phyloP scores from a whole-genome alignment of 495 filamentous ascomycete genomes.

The Penicillium crystallinum region DNA sequence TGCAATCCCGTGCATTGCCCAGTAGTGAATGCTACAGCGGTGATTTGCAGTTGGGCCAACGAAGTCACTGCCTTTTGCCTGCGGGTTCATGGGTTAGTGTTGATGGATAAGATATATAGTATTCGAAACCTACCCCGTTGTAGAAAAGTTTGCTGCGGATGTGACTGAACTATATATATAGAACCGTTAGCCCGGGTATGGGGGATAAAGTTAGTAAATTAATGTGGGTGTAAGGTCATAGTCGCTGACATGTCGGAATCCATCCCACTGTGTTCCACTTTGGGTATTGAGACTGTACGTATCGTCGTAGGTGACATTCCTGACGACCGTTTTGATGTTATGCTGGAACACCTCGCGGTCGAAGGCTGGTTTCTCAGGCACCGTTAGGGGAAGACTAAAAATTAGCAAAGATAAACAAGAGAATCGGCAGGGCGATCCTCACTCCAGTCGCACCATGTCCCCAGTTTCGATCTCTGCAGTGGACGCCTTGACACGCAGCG shows the following conservation, averaged over 20 bases:
- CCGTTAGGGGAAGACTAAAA: slow-evolving; percentile 50
- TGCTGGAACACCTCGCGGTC: slow-evolving; percentile 48
- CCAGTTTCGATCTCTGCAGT: slow-evolving; percentile 49
- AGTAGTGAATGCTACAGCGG: slow-evolving; percentile 46
- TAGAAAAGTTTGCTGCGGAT: slow-evolving; percentile 45
- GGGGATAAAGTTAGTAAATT: not conserved
- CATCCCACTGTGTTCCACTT: slow-evolving; percentile 70
- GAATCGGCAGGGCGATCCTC: no score
- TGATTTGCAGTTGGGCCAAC: slow-evolving; percentile 39
- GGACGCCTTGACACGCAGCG: slow-evolving; percentile 47
- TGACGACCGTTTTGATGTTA: slow-evolving; percentile 41
- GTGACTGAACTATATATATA: slow-evolving; percentile 32
- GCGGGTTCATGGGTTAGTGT: not conserved
- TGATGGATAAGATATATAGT: not conserved
- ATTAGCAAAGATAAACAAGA: not conserved
- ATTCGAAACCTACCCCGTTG: slow-evolving; percentile 34
- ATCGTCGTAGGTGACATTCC: slow-evolving; percentile 52
- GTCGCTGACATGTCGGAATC: slow-evolving; percentile 55
- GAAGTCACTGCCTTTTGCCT: slow-evolving; percentile 44
- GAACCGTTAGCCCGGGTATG: not conserved
- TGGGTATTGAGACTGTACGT: slow-evolving; percentile 66
- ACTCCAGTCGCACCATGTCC: slow-evolving; percentile 48
- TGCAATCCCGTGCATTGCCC: slow-evolving; percentile 43
- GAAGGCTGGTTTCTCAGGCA: slow-evolving; percentile 47
- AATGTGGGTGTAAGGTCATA: no score